Percentiles rank a stretch among this genome's conserved stretches.
Conservation (phyloP, 2,329 filamentous ascomycete species). For the Dothideomycetidae sp. region DNA sequence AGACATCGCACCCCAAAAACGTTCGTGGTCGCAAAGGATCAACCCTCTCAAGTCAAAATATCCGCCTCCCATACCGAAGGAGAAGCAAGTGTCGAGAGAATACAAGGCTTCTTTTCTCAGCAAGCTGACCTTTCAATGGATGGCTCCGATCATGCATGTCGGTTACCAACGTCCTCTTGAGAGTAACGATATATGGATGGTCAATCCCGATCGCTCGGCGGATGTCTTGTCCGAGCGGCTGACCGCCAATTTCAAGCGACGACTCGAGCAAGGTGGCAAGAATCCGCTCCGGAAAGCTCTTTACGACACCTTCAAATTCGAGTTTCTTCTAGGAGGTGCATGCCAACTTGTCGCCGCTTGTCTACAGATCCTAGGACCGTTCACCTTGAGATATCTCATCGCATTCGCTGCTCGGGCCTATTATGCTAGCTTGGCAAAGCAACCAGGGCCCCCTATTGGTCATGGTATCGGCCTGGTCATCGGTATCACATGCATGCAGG, state of each 20-base stretch:
- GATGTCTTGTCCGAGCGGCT: slow-evolving; percentile 54
- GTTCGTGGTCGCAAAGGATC: slow-evolving; percentile 47
- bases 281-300: slow-evolving; percentile 66
- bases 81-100: slow-evolving; percentile 49
- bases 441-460: slow-evolving; percentile 52
- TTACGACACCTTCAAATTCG: slow-evolving; percentile 70
- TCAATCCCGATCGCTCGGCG: slow-evolving; percentile 68
- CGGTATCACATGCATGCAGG: slow-evolving; percentile 74
- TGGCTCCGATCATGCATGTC: slow-evolving; percentile 70
- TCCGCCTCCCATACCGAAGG: slow-evolving; percentile 41
- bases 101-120: slow-evolving; percentile 61
- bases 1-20: slow-evolving; percentile 25
- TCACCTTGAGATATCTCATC: slow-evolving; percentile 74
- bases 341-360: slow-evolving; percentile 61
- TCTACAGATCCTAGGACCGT: slow-evolving; percentile 66
- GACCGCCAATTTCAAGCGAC: slow-evolving; percentile 51
- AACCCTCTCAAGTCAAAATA: slow-evolving; percentile 36
- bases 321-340: slow-evolving; percentile 73
- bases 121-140: slow-evolving; percentile 73
- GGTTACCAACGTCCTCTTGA: slow-evolving; percentile 79
- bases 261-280: slow-evolving; percentile 51
- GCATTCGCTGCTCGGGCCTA: slow-evolving; percentile 72
- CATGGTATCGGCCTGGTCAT: slow-evolving; percentile 69
- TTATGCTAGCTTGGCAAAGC: slow-evolving; percentile 39
- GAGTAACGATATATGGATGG: slow-evolving; percentile 70